Base-by-base conservation (phyloP, 1,139 yeast genomes). In the Taiozyma sp. region DNA sequence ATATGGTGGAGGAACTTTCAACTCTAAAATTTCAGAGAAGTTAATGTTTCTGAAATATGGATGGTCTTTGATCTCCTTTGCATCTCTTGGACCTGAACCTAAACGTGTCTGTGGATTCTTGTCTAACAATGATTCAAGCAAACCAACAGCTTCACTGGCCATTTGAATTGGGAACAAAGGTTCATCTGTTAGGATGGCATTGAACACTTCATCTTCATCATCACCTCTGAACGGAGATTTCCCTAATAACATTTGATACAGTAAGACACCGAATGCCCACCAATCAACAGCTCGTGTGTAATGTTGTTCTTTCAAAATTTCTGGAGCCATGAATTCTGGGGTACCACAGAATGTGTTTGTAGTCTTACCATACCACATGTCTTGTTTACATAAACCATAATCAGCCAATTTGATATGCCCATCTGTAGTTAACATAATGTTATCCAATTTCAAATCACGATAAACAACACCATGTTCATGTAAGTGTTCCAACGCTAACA, bases 291-390 rank as follows among this genome's bases (percentile, higher is more conserved):
- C 87, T 62, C 96, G 82, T 48, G 91, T 95, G 65, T 93, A 93
- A 55, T 85, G 87, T 68, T 91, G 96, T 51, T 95, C 98, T 52
- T 89, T 84, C 64, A 95, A 78, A 61, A 93, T 92, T 70, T 93
- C 99, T 0, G 99, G 99, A 1, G 99, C 99, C 97, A 93, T 93
- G 63, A 93, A 90, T 68, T 93, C 99, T 0, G 99, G 99, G 1
- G 99, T 93, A 63, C 99, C 99, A 74, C 99, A 95, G 72, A 93
- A 93, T 0, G 99, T 93, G 12, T 93, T 88, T 0, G 99, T 95
- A 30, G 93, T 89, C 59, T 79, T 81, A n/a, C 90, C 90, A 64
- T 76, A 78, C 87, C 95, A 87, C 98, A 93, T 93, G 51, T 87
- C 87, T 63, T 91, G 98, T 69, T 93, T 93, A 77, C 99, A 93